Evolutionary conservation across 2,329 filamentous ascomycete genomes (phyloP).

Genomic region (Exophiala spinifera): DNA sequence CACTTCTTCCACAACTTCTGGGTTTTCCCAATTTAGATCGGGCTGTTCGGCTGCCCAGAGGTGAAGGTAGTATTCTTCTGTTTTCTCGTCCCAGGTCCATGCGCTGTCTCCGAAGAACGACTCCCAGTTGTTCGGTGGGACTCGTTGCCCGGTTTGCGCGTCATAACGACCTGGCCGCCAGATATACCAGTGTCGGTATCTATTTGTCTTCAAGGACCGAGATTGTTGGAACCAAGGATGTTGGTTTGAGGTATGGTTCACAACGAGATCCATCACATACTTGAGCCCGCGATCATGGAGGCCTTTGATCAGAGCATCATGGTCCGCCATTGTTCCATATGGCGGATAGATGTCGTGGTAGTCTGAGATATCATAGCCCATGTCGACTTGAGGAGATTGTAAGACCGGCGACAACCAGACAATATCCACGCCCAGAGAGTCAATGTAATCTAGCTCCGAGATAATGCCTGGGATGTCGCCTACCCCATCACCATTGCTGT

Average conservation of each 20-base stretch:
- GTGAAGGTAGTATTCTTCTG: constrained; percentile 68
- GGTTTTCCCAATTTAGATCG: constrained; percentile 75
- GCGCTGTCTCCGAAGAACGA: constrained; percentile 37
- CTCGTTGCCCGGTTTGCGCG: constrained; percentile 46
- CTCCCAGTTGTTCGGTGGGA: constrained; percentile 68
- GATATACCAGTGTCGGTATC: too few species aligned
- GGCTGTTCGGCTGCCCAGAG: constrained; percentile 70
- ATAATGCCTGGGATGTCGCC: constrained; percentile 63
- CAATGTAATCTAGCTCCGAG: constrained; percentile 60
- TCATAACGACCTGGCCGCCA: constrained; percentile 40
- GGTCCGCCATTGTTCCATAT: constrained; percentile 62
- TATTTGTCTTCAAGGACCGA: constrained; percentile 38
- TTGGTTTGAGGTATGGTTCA: constrained; percentile 70
- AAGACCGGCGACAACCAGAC: constrained; percentile 68
- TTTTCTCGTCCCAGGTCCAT: constrained; percentile 63
- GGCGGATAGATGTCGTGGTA: constrained; percentile 60
- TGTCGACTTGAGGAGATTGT: constrained; percentile 63
- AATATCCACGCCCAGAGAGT: constrained; percentile 59
- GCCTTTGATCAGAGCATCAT: constrained; percentile 56
- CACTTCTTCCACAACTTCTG: constrained; percentile 60
- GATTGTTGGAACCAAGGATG: constrained; percentile 68
- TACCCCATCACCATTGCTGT: constrained; percentile 59
- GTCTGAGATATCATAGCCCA: constrained; percentile 68
- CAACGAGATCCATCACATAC: constrained; percentile 68
- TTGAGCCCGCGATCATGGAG: constrained; percentile 60